Conservation (phyloP, 2,329 filamentous ascomycete species). For the Stenocarpella maydis region DNA sequence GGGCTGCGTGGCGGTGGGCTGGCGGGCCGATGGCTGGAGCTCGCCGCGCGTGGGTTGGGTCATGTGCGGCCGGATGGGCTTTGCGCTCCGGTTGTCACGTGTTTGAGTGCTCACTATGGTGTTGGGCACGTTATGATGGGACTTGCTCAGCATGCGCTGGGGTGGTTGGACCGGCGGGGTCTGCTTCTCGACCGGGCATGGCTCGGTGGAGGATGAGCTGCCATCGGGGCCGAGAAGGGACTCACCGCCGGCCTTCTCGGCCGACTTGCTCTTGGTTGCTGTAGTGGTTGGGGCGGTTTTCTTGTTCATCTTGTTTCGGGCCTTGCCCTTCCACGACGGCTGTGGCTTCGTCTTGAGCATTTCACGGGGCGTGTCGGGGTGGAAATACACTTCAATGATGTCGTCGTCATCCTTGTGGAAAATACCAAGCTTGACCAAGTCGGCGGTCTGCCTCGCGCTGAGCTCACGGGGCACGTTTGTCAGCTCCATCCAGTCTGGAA, state of each 20-base stretch:
- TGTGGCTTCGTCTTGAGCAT: slow-evolving; percentile 8
- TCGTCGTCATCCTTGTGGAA: slow-evolving; percentile 37
- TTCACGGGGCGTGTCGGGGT: slow-evolving; percentile 20
- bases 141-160: slow-evolving; percentile 10
- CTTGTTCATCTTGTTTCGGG: background rate
- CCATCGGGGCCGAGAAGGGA: background rate
- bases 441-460: slow-evolving; percentile 46
- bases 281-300: background rate
- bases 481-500: slow-evolving; percentile 56
- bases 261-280: background rate
- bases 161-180: background rate
- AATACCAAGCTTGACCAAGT: slow-evolving; percentile 50
- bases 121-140: slow-evolving; percentile 10
- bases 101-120: background rate
- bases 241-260: background rate
- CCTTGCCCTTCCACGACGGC: background rate
- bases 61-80: slow-evolving; percentile 17
- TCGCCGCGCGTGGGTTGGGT: background rate
- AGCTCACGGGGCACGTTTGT: slow-evolving; percentile 54
- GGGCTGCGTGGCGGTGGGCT: background rate
- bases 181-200: background rate
- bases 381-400: slow-evolving; percentile 42
- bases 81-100: background rate
- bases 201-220: background rate
- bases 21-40: background rate